Percentiles rank a stretch among this genome's conserved stretches.
Conservation (phyloP, 2,329 filamentous ascomycete genomes). For the Penicillium sp. region DNA sequence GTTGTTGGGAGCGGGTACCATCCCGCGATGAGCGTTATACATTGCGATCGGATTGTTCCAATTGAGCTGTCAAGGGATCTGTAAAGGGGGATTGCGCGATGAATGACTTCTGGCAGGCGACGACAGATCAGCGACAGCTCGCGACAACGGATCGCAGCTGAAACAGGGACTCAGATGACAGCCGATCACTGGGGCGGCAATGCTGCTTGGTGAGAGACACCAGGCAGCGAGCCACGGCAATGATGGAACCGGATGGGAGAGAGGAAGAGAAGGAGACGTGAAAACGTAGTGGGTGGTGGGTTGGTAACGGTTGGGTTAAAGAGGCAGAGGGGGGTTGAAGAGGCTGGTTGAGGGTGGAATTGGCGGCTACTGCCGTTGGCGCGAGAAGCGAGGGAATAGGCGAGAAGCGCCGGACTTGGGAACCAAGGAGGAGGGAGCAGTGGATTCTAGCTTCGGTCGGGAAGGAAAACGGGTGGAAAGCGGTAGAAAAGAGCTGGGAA, state of each 20-base stretch:
- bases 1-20: constrained; percentile 66
- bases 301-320: constrained; percentile 2
- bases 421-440: no score
- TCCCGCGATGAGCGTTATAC: constrained; percentile 83
- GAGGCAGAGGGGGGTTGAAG: constrained; percentile 14
- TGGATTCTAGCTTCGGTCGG: no score
- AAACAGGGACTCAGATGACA: constrained; percentile 6
- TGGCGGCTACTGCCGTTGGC: constrained; percentile 8
- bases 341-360: constrained; percentile 26
- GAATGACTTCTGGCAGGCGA: not conserved
- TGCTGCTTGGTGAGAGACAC: constrained; percentile 26
- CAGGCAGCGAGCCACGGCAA: constrained; percentile 25
- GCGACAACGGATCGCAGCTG: constrained; percentile 13
- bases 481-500: no score
- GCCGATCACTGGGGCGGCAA: constrained; percentile 22
- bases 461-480: no score
- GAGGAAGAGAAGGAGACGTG: not conserved
- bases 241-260: constrained; percentile 2
- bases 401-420: constrained; percentile 5
- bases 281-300: not conserved
- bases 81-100: not conserved
- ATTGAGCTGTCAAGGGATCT: constrained; percentile 2
- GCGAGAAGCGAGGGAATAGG: constrained; percentile 9
- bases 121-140: constrained; percentile 16
- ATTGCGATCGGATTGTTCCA: constrained; percentile 49